Base-by-base conservation (phyloP, 768 basidiomycete species). In the Rhodotorula diobovata region DNA sequence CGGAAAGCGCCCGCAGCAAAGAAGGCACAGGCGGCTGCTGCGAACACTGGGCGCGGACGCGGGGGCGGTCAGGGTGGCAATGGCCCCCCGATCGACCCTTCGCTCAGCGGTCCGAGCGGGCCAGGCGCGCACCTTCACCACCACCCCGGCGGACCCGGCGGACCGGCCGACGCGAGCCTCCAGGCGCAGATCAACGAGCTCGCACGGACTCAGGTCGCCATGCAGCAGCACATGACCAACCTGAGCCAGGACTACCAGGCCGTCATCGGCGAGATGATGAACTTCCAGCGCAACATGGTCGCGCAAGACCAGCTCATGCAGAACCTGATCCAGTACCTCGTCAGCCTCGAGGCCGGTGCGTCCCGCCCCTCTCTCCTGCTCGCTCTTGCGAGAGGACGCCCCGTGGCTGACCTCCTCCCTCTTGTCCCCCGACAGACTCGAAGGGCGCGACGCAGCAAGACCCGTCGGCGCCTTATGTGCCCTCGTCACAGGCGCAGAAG, bases 231-330 rank as follows among this genome's bases (percentile, higher is more conserved):
- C 61, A 82, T 88, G 71, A 83, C 84, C 35, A 85, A 83, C 60
- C 81, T 89, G 23, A 87, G 88, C 77, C 82, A 82, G 63, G 86
- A 86, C 76, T 89, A 89, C 79, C 85, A 87, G 78, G 86, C 85
- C 67, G 86, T 88, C 59, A 85, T 89, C 45, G 83, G 83, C 73
- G 88, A 89, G 80, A 86, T 90, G 84, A 87, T 88, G 77, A 83
- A 84, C 74, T 88, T 88, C 78, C 88, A 89, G 80, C 81, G 85
- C 70, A 86, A 86, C 74, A 86, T 88, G 86, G 89, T 88, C 43
- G 88, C 91, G 80, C 90, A 92, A 82, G 92, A 94, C 75, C 86
- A 86, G 53, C 79, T 92, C 65, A 88, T 91, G 86, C 89, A 91
- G 81, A 87, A 85, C 76, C 78, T 93, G 70, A 88, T 93, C 76